Evolutionary conservation across 1,284 basidiomycete species (phyloP).

Genomic region (Pyrrhoderma noxium): DNA sequence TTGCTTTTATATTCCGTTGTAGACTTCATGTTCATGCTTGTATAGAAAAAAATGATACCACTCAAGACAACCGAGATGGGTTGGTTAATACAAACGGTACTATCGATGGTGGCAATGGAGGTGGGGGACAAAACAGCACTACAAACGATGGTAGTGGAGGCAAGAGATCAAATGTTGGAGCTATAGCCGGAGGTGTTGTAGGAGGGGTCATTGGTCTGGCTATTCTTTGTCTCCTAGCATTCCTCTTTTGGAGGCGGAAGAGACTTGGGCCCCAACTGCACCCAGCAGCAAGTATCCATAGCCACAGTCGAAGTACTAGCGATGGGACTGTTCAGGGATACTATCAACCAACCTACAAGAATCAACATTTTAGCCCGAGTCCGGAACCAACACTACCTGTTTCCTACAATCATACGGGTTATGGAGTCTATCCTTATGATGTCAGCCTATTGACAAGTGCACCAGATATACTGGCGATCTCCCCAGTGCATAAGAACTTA

Average conservation of each 20-base stretch:
- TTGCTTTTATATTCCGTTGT: slow-evolving; percentile 1
- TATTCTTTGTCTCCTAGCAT: slow-evolving; percentile 24
- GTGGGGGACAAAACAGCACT: too few relatives aligned
- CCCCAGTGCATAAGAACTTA: too few relatives aligned
- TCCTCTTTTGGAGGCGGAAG: slow-evolving; percentile 22
- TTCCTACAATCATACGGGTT: neutral
- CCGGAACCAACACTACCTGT: slow-evolving; percentile 2
- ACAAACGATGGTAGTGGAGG: neutral
- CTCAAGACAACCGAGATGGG: neutral
- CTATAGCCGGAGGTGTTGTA: slow-evolving; percentile 41
- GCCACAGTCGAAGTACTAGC: neutral
- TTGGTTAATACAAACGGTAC: slow-evolving; percentile 4
- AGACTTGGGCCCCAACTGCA: neutral
- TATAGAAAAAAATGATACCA: slow-evolving; percentile 3
- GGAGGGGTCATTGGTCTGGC: slow-evolving; percentile 34
- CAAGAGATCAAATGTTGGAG: slow-evolving; percentile 31
- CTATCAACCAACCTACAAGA: neutral
- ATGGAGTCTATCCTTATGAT: neutral
- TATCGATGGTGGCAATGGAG: slow-evolving; percentile 3
- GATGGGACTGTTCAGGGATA: neutral
- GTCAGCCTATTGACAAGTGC: too few relatives aligned
- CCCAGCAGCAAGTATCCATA: neutral
- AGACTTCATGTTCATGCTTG: neutral
- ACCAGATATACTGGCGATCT: too few relatives aligned
- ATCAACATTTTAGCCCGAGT: neutral